Base-by-base conservation (phyloP, 306 rosid genomes). In the Glycine soja region DNA sequence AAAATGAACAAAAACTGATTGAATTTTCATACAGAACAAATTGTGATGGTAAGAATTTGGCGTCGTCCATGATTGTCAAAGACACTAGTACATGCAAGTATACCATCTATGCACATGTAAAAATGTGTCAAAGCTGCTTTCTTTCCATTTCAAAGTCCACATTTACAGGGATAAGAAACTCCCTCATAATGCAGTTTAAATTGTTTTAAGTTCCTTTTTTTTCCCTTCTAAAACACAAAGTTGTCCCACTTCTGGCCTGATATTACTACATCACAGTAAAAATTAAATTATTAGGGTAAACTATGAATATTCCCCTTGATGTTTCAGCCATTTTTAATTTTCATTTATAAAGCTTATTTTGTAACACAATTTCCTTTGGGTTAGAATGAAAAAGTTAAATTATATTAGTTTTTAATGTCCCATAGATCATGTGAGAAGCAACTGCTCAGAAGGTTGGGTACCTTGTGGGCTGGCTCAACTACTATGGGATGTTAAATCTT, bases 101-200 rank as follows among this genome's bases (percentile, higher is more conserved):
- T 45, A 53, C 32, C 45, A 13, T 45, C n/a, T 13, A 43, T 52
- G 10, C 63, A 72, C 19, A 74, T 54, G 15, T 15, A 34, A 34
- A 34, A 34, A 34, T 34, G 38, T 3, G 38, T 34, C 4, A 34
- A 34, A 34, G 38, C 4, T 34, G 38, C 38, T 34, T 34, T 34
- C 34, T 62, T 38, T 18, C 77, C 47, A 30, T 19, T 46, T 11
- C 15, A 8, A 45, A 75, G 50, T 63, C 59, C 50, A 61, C 14
- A 59, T 19, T 75, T 36, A 53, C 58, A 75, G 30, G 58, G 32
- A 75, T 12, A 45, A 47, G 58, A 13, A 59, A 24, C 58, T 75
- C 46, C 32, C 45, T 7, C n/a, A 6, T 59, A 69, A 58, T 58
- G 19, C 19, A 18, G 57, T 59, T 74, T 19, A 11, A 75, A 61